These are phyloP conservation scores for Linderina pennispora DNA, from an alignment of 192 early-diverging fungal genomes.

Conservation along the genomic window DNA sequence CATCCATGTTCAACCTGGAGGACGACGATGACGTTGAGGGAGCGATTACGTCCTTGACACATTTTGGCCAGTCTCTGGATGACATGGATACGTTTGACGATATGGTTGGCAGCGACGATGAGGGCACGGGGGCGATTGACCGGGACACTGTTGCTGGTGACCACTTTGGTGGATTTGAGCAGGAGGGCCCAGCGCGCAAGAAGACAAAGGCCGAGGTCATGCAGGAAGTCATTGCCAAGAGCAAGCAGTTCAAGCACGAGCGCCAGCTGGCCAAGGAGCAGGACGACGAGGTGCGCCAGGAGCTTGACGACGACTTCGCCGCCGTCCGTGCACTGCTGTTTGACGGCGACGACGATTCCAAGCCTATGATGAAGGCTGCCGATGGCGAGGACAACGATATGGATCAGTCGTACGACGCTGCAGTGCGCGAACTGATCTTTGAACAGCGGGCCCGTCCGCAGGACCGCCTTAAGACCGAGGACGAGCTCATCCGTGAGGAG, in stretches of 20 bases:
- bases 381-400: conserved; percentile 19
- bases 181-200: conserved; percentile 41
- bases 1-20: conserved; percentile 76
- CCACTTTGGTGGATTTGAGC: conserved; percentile 90
- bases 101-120: conserved; percentile 47
- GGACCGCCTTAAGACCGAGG: conserved; percentile 91
- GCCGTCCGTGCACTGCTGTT: conserved; percentile 71
- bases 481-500: conserved; percentile 83
- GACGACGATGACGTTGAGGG: conserved; percentile 56
- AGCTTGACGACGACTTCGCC: conserved; percentile 88
- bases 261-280: conserved; percentile 85
- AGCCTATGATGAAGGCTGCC: conserved; percentile 25
- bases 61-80: conserved; percentile 86
- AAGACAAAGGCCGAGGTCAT: conserved; percentile 94
- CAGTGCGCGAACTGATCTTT: conserved; percentile 72
- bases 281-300: conserved; percentile 69
- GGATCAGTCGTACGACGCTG: conserved; percentile 75
- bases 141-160: conserved; percentile 57
- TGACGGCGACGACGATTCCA: conserved; percentile 14
- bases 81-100: conserved; percentile 82
- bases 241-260: conserved; percentile 92
- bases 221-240: conserved; percentile 97
- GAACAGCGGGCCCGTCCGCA: conserved; percentile 83
- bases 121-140: conserved; percentile 55
- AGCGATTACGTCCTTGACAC: conserved; percentile 69